Conservation (phyloP, 1,284 basidiomycete species). For the Cutaneotrichosporon sp. region DNA sequence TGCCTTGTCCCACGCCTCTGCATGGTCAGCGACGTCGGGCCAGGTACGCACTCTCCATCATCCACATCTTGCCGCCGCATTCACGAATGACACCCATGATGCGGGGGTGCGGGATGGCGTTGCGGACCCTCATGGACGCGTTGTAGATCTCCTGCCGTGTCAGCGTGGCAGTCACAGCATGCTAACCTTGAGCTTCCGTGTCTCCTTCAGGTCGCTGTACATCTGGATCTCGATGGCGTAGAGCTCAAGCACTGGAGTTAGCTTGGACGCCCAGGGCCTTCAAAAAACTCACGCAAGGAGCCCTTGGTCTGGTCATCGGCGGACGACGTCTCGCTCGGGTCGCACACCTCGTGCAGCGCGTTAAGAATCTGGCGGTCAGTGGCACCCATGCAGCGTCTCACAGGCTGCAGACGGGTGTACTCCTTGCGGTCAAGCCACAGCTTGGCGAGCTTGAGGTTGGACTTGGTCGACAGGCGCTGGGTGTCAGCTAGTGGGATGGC, state of each 20-base stretch:
- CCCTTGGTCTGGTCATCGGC: slow-evolving; percentile 55
- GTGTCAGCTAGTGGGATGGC: neutral
- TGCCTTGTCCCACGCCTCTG: slow-evolving; percentile 93
- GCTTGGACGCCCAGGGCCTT: neutral
- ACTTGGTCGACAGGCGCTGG: slow-evolving; percentile 89
- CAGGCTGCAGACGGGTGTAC: slow-evolving; percentile 78
- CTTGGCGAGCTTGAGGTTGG: slow-evolving; percentile 95
- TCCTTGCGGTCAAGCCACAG: slow-evolving; percentile 96
- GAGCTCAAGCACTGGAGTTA: slow-evolving; percentile 75
- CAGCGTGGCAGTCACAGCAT: neutral
- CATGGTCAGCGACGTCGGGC: slow-evolving; percentile 7
- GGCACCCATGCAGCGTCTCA: slow-evolving; percentile 45
- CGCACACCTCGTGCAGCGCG: slow-evolving; percentile 57
- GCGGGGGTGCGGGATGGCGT: slow-evolving; percentile 95
- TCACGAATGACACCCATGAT: slow-evolving; percentile 99
- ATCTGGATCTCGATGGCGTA: slow-evolving; percentile 99
- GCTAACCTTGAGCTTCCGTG: slow-evolving; percentile 86
- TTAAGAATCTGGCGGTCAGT: slow-evolving; percentile 50
- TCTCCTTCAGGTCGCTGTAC: slow-evolving; percentile 95
- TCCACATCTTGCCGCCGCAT: slow-evolving; percentile 99
- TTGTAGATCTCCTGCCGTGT: slow-evolving; percentile 86
- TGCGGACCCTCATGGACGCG: slow-evolving; percentile 86
- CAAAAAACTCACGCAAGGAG: slow-evolving; percentile 43
- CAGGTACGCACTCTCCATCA: slow-evolving; percentile 83
- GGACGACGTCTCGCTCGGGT: slow-evolving; percentile 42